These are phyloP conservation scores for Hebeloma cylindrosporum DNA, from an alignment of 768 basidiomycete genomes.

Conservation along the genomic window DNA sequence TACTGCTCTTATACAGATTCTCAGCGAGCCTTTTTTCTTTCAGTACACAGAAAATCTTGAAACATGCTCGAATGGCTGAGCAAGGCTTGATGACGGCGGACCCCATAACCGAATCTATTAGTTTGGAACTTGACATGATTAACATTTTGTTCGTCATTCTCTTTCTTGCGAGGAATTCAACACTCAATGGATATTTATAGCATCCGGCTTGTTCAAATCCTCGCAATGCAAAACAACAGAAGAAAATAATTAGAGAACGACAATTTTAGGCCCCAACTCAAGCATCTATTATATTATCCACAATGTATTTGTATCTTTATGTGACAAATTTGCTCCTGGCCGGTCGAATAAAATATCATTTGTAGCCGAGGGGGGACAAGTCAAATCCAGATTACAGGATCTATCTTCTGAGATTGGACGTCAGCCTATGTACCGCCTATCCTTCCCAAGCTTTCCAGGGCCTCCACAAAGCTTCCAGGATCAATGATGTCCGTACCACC, in stretches of 20 bases:
- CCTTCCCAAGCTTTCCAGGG: constrained; percentile 67
- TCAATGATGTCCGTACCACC: constrained; percentile 95
- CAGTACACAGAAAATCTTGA: constrained; percentile 84
- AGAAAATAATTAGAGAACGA: constrained; percentile 46
- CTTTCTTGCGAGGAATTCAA: not conserved
- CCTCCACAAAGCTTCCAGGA: constrained; percentile 79
- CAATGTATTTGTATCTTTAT: constrained; percentile 10
- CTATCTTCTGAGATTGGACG: too few species aligned
- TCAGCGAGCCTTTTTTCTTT: constrained; percentile 4
- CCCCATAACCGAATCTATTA: constrained; percentile 75
- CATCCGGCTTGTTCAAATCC: constrained; percentile 78
- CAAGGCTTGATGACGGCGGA: constrained; percentile 65
- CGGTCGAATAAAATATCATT: too few species aligned
- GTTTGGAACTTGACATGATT: constrained; percentile 83
- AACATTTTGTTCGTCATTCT: constrained; percentile 72
- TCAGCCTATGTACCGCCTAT: constrained; percentile 22
- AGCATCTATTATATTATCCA: constrained; percentile 4
- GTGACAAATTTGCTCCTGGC: constrained; percentile 3
- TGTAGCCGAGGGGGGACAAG: too few species aligned
- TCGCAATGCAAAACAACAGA: constrained; percentile 63
- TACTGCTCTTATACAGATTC: not conserved
- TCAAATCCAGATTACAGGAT: too few species aligned
- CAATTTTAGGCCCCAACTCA: not conserved
- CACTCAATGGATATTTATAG: constrained; percentile 33
- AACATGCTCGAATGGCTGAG: constrained; percentile 74